A percentile compares a stretch with the other conserved stretches of the same genome.
phyloP scores from a whole-genome alignment of 352 stramenopile species.

The Pythium sukuiense region DNA sequence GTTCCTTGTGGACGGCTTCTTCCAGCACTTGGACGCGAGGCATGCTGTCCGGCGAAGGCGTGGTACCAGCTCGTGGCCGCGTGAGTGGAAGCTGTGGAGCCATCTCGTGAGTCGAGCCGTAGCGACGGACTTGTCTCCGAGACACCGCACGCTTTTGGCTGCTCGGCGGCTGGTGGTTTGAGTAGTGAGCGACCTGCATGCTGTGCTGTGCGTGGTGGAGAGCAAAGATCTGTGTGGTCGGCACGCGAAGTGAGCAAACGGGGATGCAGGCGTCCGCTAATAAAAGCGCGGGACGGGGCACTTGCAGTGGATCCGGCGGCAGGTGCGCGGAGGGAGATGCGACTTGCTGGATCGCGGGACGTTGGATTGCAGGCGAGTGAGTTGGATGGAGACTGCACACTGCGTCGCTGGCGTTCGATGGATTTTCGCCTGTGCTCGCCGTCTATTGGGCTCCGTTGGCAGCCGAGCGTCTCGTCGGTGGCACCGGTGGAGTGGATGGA shows the following conservation, averaged over 20 bases:
- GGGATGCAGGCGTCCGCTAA: slow-evolving; percentile 8
- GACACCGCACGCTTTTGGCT: slow-evolving; percentile 13
- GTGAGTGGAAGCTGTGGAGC: slow-evolving; percentile 26
- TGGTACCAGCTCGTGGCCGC: slow-evolving; percentile 41
- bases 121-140: slow-evolving; percentile 16
- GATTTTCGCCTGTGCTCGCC: background rate
- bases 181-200: slow-evolving; percentile 28
- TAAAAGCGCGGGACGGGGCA: slow-evolving; percentile 15
- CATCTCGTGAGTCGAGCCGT: slow-evolving; percentile 10
- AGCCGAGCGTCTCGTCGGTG: background rate
- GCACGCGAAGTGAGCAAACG: background rate
- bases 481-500: background rate
- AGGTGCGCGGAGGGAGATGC: slow-evolving; percentile 7
- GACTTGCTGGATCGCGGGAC: background rate
- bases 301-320: background rate
- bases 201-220: background rate
- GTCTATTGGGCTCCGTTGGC: background rate
- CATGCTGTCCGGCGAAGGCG: slow-evolving; percentile 19
- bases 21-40: slow-evolving; percentile 67
- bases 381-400: background rate
- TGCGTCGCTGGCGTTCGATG: background rate
- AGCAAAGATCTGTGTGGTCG: background rate
- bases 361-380: background rate
- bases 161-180: slow-evolving; percentile 18
- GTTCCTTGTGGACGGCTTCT: slow-evolving; percentile 64